These are phyloP conservation scores for Fusarium pseudoanthophilum DNA, from an alignment of 2,329 filamentous ascomycete genomes.

Conservation along the genomic window DNA sequence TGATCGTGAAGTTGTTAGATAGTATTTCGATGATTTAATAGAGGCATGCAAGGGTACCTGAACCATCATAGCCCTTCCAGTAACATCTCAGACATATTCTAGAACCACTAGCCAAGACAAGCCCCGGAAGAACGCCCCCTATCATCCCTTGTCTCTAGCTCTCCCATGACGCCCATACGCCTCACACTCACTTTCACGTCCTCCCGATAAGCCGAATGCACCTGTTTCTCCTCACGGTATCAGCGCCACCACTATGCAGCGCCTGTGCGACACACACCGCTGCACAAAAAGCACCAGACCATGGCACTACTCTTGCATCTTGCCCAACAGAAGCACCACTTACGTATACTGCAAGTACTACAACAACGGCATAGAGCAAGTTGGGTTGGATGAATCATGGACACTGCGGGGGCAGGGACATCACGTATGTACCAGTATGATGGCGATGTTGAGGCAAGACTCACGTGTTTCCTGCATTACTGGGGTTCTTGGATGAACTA, in stretches of 20 bases:
- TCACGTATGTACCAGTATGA: neutral
- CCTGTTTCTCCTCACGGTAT: conserved; percentile 20
- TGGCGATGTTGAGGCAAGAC: neutral
- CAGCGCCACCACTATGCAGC: neutral
- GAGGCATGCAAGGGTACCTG: conserved; percentile 4
- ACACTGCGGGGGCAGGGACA: neutral
- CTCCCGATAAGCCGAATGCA: conserved; percentile 16
- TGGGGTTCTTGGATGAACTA: neutral
- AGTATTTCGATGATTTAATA: conserved; percentile 12
- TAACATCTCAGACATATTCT: neutral
- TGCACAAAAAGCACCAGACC: conserved; percentile 24
- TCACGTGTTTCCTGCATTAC: conserved; percentile 1
- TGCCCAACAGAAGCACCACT: conserved; percentile 6
- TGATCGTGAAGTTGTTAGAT: neutral
- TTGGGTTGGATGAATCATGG: neutral
- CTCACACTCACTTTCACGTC: conserved; percentile 10
- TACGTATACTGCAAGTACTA: neutral
- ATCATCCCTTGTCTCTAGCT: neutral
- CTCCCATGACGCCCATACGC: conserved; percentile 3
- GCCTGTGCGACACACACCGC: conserved; percentile 19
- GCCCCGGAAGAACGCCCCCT: neutral
- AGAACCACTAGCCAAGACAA: neutral
- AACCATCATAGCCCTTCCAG: neutral
- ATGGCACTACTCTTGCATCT: conserved; percentile 18
- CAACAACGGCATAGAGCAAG: neutral